These are phyloP conservation scores for Entonaema liquescens DNA, from an alignment of 495 filamentous ascomycete genomes.

Conservation along the genomic window DNA sequence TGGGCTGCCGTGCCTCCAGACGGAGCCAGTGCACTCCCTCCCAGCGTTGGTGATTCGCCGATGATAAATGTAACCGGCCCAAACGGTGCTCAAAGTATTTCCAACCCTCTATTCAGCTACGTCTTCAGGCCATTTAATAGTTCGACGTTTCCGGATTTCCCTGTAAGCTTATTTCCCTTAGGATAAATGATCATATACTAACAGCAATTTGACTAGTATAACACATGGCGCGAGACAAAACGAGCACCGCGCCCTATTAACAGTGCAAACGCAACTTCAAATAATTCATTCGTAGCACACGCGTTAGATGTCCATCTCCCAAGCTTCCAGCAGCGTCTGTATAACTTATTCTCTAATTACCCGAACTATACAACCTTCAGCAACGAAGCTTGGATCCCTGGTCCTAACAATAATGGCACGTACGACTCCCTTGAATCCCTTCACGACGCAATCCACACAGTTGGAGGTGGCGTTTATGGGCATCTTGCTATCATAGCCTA, in stretches of 20 bases:
- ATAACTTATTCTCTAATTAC: conserved; percentile 67
- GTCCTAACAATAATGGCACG: conserved; percentile 43
- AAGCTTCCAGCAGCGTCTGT: conserved; percentile 60
- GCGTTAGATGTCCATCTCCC: conserved; percentile 58
- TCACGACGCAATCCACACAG: conserved; percentile 71
- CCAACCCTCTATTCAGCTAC: conserved; percentile 71
- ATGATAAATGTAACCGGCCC: conserved; percentile 61
- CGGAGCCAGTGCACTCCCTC: conserved; percentile 58
- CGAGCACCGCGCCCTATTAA: conserved; percentile 56
- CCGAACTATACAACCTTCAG: conserved; percentile 66
- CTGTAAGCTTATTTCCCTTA: conserved; percentile 49
- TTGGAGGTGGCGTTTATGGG: conserved; percentile 61
- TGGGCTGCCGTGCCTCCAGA: conserved; percentile 66
- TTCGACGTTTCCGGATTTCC: conserved; percentile 51
- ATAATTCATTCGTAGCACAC: conserved; percentile 59
- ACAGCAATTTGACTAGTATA: conserved; percentile 49
- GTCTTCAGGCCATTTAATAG: conserved; percentile 63
- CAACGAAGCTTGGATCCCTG: conserved; percentile 62
- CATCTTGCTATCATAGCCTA: conserved; percentile 73
- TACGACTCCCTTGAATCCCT: conserved; percentile 69
- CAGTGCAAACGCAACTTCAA: conserved; percentile 56
- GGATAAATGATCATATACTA: background rate
- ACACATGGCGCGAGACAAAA: conserved; percentile 58
- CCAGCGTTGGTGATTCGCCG: conserved; percentile 54
- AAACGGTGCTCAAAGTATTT: conserved; percentile 60